Evolutionary conservation across 2,329 filamentous ascomycete genomes (phyloP).

Genomic region (Fusarium protoensiforme): DNA sequence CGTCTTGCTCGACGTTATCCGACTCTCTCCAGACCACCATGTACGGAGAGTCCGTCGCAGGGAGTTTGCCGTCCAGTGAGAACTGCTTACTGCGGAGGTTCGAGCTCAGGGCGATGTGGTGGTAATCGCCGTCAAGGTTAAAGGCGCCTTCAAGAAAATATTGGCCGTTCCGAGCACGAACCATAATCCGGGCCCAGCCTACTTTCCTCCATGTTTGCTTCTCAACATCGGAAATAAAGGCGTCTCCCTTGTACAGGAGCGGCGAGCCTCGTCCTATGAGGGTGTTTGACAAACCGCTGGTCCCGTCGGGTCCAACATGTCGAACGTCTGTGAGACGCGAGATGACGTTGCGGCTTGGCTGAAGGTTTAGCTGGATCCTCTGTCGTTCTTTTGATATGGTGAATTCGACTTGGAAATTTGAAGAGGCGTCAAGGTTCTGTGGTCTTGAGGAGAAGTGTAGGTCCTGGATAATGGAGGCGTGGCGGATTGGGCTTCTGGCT

Average conservation of each 20-base stretch:
- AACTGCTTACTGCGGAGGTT: constrained; percentile 7
- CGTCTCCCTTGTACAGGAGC: constrained; percentile 22
- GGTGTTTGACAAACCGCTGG: background rate
- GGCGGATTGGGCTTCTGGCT: background rate
- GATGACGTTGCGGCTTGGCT: constrained; percentile 21
- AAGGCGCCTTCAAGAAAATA: constrained; percentile 32
- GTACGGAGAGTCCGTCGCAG: background rate
- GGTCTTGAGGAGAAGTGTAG: constrained; percentile 14
- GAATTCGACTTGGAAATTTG: constrained; percentile 30
- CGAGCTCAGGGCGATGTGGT: constrained; percentile 31
- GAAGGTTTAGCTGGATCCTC: constrained; percentile 17
- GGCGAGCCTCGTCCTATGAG: background rate
- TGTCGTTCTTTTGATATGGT: constrained; percentile 1
- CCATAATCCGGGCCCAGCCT: constrained; percentile 30
- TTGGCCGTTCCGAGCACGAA: constrained; percentile 3
- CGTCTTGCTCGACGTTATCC: background rate
- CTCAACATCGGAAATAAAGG: background rate
- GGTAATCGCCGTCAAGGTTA: constrained; percentile 18
- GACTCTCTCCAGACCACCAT: constrained; percentile 33
- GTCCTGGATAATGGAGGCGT: constrained; percentile 10
- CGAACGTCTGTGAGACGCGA: constrained; percentile 21
- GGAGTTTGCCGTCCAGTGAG: background rate
- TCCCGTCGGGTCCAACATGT: constrained; percentile 16
- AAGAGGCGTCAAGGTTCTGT: background rate
- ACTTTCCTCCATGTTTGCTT: constrained; percentile 2